Evolutionary conservation across 331 rosid species (phyloP).

Genomic region (Pyrus hybrid): DNA sequence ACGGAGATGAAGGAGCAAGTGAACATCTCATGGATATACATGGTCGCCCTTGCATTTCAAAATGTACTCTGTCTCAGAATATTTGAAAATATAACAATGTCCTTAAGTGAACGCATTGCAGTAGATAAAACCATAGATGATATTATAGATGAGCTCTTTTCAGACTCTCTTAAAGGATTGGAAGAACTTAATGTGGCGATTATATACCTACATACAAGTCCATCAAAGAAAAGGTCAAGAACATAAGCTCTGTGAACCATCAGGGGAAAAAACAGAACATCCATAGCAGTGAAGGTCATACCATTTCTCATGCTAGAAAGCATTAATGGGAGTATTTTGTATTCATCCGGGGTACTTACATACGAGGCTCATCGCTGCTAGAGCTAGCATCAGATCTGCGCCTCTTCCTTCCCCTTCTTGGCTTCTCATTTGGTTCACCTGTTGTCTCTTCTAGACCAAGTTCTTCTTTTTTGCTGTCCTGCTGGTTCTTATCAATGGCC

Average conservation of each 20-base stretch:
- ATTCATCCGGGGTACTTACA: not conserved
- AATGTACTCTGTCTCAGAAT: not conserved
- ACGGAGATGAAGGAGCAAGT: not conserved
- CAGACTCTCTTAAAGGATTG: not conserved
- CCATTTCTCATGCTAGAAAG: not conserved
- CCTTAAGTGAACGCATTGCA: not conserved
- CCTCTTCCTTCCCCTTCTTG: not conserved
- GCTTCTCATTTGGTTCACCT: not conserved
- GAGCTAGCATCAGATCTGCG: not conserved
- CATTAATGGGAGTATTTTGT: not conserved
- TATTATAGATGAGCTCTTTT: not conserved
- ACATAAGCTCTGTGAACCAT: not conserved
- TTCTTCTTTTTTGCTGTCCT: not conserved
- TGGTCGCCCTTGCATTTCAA: not conserved
- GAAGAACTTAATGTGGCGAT: not conserved
- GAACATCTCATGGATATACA: not conserved
- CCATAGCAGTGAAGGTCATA: not conserved
- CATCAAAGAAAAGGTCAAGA: not conserved
- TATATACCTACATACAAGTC: not conserved
- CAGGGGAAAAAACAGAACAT: not conserved
- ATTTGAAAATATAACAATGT: not conserved
- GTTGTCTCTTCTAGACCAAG: not conserved
- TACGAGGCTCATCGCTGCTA: not conserved
- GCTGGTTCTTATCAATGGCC: not conserved
- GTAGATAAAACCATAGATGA: not conserved